Conservation (phyloP, 768 basidiomycete genomes). For the Rhizopogon vulgaris region DNA sequence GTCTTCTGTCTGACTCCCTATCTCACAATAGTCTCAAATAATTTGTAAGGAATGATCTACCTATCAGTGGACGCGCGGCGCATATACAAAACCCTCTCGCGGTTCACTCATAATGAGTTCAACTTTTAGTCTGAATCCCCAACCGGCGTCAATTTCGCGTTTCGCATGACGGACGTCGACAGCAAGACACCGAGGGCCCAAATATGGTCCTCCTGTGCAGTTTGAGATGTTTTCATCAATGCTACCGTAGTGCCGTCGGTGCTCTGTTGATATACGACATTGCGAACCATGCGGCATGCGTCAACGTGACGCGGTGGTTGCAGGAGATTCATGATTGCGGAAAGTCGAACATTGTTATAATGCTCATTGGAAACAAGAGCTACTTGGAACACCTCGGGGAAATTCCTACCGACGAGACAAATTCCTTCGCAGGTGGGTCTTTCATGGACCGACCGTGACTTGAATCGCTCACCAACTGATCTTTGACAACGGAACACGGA, state of each 20-base stretch:
- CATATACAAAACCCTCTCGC: constrained; percentile 78
- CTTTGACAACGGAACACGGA: constrained; percentile 70
- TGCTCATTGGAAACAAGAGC: constrained; percentile 97
- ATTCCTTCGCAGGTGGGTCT: constrained; percentile 75
- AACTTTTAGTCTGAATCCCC: constrained; percentile 98
- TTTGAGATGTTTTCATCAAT: constrained; percentile 40
- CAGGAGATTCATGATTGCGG: constrained; percentile 96
- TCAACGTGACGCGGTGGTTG: constrained; percentile 92
- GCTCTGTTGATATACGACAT: constrained; percentile 93
- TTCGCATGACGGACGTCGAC: constrained; percentile 89
- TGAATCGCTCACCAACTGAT: constrained; percentile 1
- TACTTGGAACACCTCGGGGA: constrained; percentile 97
- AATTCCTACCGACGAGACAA: constrained; percentile 96
- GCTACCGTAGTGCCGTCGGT: constrained; percentile 95
- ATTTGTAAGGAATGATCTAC: constrained; percentile 23
- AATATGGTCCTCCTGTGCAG: constrained; percentile 49
- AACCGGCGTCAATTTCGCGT: constrained; percentile 98
- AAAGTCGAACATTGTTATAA: constrained; percentile 88
- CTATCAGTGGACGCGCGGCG: not conserved
- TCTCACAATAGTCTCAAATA: constrained; percentile 13
- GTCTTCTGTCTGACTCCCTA: not conserved
- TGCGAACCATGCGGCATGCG: constrained; percentile 89
- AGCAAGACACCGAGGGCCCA: constrained; percentile 96
- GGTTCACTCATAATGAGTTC: constrained; percentile 99
- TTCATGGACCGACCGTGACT: not conserved